Conservation (phyloP, 306 rosid species). For the Ormosia emarginata region DNA sequence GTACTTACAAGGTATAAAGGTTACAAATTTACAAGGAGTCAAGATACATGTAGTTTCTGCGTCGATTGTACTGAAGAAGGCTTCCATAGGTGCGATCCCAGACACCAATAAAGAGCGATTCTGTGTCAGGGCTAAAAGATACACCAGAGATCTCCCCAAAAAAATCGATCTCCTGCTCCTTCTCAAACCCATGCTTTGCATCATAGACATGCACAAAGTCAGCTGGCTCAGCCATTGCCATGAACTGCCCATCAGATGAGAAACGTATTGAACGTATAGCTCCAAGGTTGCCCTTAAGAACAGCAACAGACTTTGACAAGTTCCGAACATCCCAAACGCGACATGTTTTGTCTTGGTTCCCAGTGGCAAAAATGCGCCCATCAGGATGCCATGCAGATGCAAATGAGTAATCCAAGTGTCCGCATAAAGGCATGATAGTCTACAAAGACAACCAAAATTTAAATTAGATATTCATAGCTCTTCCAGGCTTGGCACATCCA, state of each 20-base stretch:
- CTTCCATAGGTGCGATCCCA: conserved; percentile 92
- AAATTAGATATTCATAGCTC: conserved; percentile 19
- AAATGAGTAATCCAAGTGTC: conserved; percentile 86
- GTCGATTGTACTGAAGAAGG: conserved; percentile 74
- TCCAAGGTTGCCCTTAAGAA: conserved; percentile 83
- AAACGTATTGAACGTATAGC: conserved; percentile 80
- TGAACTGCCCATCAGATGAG: conserved; percentile 73
- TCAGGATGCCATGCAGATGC: conserved; percentile 93
- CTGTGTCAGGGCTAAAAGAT: conserved; percentile 94
- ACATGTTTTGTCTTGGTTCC: conserved; percentile 91
- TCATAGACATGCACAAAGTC: conserved; percentile 87
- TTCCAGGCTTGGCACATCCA: background rate
- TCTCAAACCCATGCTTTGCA: conserved; percentile 63
- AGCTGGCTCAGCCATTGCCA: conserved; percentile 93
- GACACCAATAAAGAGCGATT: conserved; percentile 75
- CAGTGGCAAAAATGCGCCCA: conserved; percentile 75
- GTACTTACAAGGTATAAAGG: conserved; percentile 28
- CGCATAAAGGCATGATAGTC: conserved; percentile 52
- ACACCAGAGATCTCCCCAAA: conserved; percentile 90
- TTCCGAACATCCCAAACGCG: conserved; percentile 85
- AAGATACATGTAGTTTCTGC: conserved; percentile 53
- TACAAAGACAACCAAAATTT: conserved; percentile 36
- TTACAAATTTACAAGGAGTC: conserved; percentile 58
- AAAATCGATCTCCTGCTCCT: conserved; percentile 83
- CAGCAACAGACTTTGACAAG: conserved; percentile 72